Conservation (phyloP, 2,329 filamentous ascomycete genomes). For the Juglanconis sp. region DNA sequence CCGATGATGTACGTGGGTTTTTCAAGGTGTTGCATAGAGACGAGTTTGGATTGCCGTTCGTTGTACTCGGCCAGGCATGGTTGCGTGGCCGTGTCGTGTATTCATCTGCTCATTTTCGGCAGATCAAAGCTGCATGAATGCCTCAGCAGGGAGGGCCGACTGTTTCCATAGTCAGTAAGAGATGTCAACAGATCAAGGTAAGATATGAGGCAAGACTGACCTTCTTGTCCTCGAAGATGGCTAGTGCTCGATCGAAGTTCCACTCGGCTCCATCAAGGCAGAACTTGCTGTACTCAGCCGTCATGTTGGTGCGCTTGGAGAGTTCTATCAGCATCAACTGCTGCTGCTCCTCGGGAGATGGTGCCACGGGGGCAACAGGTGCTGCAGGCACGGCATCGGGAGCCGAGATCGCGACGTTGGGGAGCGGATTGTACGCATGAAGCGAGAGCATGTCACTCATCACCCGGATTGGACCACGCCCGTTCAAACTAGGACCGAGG, state of each 20-base stretch:
- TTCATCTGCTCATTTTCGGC: neutral
- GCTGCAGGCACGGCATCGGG: constrained; percentile 21
- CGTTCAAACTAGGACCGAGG: constrained; percentile 69
- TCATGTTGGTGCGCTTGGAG: constrained; percentile 77
- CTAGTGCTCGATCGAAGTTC: constrained; percentile 73
- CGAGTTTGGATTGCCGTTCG: neutral
- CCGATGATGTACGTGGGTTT: neutral
- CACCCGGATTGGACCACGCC: constrained; percentile 65
- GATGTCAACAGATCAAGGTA: constrained; percentile 17
- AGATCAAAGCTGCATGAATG: constrained; percentile 14
- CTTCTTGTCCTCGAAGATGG: constrained; percentile 73
- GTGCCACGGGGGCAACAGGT: constrained; percentile 15
- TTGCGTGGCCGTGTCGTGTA: neutral
- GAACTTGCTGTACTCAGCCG: constrained; percentile 70
- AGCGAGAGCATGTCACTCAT: constrained; percentile 76
- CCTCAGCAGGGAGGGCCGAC: constrained; percentile 14
- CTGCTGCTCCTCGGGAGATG: constrained; percentile 47
- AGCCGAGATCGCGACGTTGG: constrained; percentile 35
- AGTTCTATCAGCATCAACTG: constrained; percentile 73
- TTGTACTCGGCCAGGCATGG: neutral
- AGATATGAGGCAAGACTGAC: constrained; percentile 40
- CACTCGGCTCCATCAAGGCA: constrained; percentile 78
- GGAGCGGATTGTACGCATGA: constrained; percentile 58
- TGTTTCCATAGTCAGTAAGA: constrained; percentile 8
- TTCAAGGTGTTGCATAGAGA: neutral